Base-by-base conservation (phyloP, 2,329 filamentous ascomycete species). In the Diaporthe citrichinensis region DNA sequence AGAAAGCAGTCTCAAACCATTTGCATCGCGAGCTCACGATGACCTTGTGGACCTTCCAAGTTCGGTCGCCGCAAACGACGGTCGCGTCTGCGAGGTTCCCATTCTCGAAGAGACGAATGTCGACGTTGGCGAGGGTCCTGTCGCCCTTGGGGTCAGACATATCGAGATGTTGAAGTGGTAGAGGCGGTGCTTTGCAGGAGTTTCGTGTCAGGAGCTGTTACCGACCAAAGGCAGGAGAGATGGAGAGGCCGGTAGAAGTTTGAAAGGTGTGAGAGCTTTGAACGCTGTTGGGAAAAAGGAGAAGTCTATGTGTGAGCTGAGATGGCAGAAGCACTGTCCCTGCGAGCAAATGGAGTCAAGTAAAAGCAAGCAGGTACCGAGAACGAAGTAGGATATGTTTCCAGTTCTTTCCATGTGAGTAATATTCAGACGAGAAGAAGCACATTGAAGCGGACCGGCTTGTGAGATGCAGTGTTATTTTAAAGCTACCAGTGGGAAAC, bases 281-380 rank as follows among this genome's bases (percentile, higher is more conserved):
- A 31, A 55, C 0, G 49, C 12, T 14, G 49, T 6, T 25, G 10
- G 23, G 49, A 25, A 4, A 5, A 53, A 53, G 49, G 10, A 2
- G 8, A 4, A 4, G 49, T 2, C 6, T n/a, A 4, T 4, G 4
- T 51, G 23, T 2, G 3, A 0, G 9, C 49, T 25, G n/a, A 15
- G 23, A 53, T 2, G 4, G 3, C 46, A 51, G 10, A 36, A 10
- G 8, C 10, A 17, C 41, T 44, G 41, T 44, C 41, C 14, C 12
- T 17, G 10, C 14, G 14, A 5, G 3, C 41, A 17, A 6, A 44
- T 14, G 6, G 41, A 44, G 15, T 17, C 14, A 44, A 17, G 7
- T 23, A 10, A 4, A 2, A 8, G 23, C 5, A 3, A 3, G 23
- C 46, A 51, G 23, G 46, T n/a, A n/a, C 1, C 23, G n/a, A 10